Percentiles rank a stretch among this genome's conserved stretches.
phyloP scores from a whole-genome alignment of 331 rosid genomes.

The Rosa hybrid region DNA sequence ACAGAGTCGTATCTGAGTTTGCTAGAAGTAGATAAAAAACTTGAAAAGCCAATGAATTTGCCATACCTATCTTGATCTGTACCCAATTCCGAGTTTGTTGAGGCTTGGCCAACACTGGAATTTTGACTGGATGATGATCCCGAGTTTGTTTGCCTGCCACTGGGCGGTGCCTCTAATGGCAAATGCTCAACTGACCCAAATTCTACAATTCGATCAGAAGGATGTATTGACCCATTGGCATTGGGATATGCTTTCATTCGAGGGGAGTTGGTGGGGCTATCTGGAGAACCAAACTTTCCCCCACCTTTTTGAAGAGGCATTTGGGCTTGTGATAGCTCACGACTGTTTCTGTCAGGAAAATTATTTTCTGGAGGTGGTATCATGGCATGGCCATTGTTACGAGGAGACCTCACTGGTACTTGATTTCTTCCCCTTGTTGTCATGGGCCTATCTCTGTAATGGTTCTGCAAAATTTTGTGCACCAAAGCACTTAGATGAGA shows the following conservation, averaged over 20 bases:
- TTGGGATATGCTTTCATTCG: conserved; percentile 22
- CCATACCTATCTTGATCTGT: conserved; percentile 39
- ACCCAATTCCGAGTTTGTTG: conserved; percentile 21
- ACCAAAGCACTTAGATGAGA: conserved; percentile 21
- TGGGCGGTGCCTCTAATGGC: conserved; percentile 26
- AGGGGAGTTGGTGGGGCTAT: conserved; percentile 30
- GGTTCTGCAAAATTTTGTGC: conserved; percentile 37
- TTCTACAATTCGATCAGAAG: conserved; percentile 28
- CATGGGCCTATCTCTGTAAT: conserved; percentile 41
- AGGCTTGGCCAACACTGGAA: not conserved
- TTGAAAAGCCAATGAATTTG: conserved; percentile 3
- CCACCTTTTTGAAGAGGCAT: conserved; percentile 14
- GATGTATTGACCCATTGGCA: conserved; percentile 32
- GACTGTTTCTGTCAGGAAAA: conserved; percentile 34
- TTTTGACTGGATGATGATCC: conserved; percentile 13
- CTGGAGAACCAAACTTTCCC: conserved; percentile 24
- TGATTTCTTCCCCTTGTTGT: conserved; percentile 48
- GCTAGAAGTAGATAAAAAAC: not conserved
- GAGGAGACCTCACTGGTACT: conserved; percentile 38
- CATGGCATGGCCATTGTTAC: conserved; percentile 36
- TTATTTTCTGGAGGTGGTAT: conserved; percentile 32
- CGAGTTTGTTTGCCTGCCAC: conserved; percentile 31
- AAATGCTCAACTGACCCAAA: conserved; percentile 28
- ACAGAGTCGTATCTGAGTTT: conserved; percentile 4
- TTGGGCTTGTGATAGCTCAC: conserved; percentile 24